Base-by-base conservation (phyloP, 345 rosid genomes). In the Syzygium aqueum region DNA sequence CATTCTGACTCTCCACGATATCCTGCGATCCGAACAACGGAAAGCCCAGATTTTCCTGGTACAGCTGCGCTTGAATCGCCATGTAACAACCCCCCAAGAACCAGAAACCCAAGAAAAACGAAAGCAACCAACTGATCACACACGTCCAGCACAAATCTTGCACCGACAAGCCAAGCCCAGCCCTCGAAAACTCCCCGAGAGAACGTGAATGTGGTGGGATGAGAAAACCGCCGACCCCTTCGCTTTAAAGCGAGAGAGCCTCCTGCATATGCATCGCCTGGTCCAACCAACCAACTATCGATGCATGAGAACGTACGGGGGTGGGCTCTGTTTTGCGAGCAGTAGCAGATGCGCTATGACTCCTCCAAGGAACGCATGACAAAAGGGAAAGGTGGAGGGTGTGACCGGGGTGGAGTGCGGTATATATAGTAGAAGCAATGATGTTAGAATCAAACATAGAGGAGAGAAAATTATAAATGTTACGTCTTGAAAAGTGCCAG, bases 21-120 rank as follows among this genome's bases (percentile, higher is more conserved):
- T 94, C 97, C 37, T 93, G 93, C 3, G 90, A 91, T 8, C 89
- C 93, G 33, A 86, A 91, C 37, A 88, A 86, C 3, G 94, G 92
- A 83, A 90, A 88, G 43, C 93, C 93, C 30, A 87, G 59, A 33
- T 87, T 93, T 67, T 93, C 92, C 7, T 91, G 89, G 89, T 88
- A 89, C 85, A 93, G 85, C 95, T 92, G 95, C 22, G 98, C 95
- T 90, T 93, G 94, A 52, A 97, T 90, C 13, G 99, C 99, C 99
- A 94, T 95, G 51, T 27, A 77, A 22, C 8, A 21, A 61, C 5
- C 86, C 86, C 28, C 73, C 85, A 82, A 89, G 53, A 87, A 61
- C 56, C 86, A 16, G 30, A 54, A 12, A 12, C 7, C 51, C 46
- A 3, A 40, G 11, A 52, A 37, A 73, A 15, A 78, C 25, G 40